phyloP scores from a whole-genome alignment of 768 basidiomycete species.

The Pholiota microspora region DNA sequence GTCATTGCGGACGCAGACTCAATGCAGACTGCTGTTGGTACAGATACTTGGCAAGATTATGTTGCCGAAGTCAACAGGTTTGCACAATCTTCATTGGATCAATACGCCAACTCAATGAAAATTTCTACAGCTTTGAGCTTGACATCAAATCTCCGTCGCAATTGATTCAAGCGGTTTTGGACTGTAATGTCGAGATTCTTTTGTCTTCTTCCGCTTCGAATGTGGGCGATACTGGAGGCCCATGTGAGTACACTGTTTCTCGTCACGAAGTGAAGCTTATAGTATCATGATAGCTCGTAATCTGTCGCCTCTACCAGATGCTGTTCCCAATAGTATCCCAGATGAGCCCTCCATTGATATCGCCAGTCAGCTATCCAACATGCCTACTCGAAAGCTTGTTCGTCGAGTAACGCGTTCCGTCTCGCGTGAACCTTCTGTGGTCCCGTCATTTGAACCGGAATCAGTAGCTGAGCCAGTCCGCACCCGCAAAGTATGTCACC shows the following conservation, averaged over 20 bases:
- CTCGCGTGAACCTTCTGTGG: not conserved
- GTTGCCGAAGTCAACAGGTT: slow-evolving; percentile 51
- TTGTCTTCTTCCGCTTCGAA: slow-evolving; percentile 15
- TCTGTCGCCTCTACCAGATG: slow-evolving; percentile 43
- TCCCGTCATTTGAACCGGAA: not conserved
- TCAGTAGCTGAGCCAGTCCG: not conserved
- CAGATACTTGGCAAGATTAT: slow-evolving; percentile 53
- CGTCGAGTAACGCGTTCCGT: slow-evolving; percentile 4
- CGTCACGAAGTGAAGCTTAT: too few species aligned
- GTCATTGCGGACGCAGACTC: slow-evolving; percentile 50
- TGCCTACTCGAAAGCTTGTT: slow-evolving; percentile 17
- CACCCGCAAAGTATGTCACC: not conserved
- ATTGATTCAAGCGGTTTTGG: slow-evolving; percentile 51
- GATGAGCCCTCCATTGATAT: slow-evolving; percentile 7
- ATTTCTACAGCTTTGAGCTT: slow-evolving; percentile 32
- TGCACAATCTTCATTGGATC: slow-evolving; percentile 7
- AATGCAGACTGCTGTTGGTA: slow-evolving; percentile 50
- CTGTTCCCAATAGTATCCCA: slow-evolving; percentile 46
- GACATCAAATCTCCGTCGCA: slow-evolving; percentile 43
- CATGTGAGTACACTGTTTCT: not conserved
- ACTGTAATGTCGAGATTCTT: slow-evolving; percentile 32
- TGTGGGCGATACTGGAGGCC: slow-evolving; percentile 11
- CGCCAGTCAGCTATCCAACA: slow-evolving; percentile 20
- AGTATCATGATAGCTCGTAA: slow-evolving; percentile 14
- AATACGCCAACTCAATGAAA: not conserved